Base-by-base conservation (phyloP, 2,329 filamentous ascomycete genomes). In the Lomentospora prolificans region DNA sequence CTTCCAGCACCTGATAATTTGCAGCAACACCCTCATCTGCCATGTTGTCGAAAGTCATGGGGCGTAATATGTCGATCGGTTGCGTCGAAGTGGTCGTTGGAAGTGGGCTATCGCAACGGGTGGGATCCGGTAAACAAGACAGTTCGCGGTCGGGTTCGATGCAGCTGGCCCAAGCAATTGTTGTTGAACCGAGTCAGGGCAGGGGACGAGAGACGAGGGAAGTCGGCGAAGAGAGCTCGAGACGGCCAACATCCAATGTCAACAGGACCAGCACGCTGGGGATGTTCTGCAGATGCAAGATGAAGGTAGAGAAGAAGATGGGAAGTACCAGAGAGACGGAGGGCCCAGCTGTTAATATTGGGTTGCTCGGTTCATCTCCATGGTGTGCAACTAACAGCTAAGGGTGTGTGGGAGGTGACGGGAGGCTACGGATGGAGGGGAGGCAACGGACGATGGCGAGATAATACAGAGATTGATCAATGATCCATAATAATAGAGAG, bases 1-100 rank as follows among this genome's bases (percentile, higher is more conserved):
- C 94, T 77, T 97, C 92, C 65, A 97, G 80, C 69, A 97, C 88
- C 73, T 96, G 89, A 72, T 96, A 99, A 68, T 89, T 86, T 66
- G 85, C 85, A 64, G 91, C 88, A 76, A 95, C 85, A 62, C 76
- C 79, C 71, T 82, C 79, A 68, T 78, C 76, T 41, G 75, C 76
- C 80, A 84, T 82, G 58, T 63, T 70, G 50, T 14, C 30, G n/a
- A 14, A 39, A 24, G 9, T 8, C 24, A 27, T 8, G 17, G 33
- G 39, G 8, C 19, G n/a, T n/a, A 33, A 24, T 33, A 7, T 7
- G 30, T 19, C 24, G 22, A 27, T n/a, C n/a, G 10, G n/a, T 28
- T 7, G 50, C 28, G 27, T 10, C 19, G 12, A 17, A n/a, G 50
- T 27, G 27, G 50, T 31, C 27, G n/a, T 31, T 2, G 27, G 50